Conservation (phyloP, 2,329 filamentous ascomycete genomes). For the Ophiostoma australiae region DNA sequence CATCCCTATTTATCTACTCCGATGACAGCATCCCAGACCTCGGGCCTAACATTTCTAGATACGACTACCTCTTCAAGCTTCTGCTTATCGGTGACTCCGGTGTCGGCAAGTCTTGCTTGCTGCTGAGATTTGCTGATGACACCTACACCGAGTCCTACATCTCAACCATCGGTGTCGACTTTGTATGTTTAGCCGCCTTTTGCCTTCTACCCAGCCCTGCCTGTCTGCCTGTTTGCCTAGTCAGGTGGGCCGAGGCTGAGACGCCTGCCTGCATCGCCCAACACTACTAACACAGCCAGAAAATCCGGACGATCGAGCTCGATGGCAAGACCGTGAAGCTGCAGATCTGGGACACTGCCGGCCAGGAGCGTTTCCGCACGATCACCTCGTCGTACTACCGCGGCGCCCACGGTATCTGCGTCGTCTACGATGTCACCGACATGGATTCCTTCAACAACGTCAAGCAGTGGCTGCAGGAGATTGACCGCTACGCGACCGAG, state of each 20-base stretch:
- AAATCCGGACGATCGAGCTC: constrained; percentile 99
- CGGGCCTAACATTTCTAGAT: constrained; percentile 54
- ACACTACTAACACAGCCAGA: constrained; percentile 50
- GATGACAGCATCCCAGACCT: neutral
- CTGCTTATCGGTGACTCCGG: constrained; percentile 99
- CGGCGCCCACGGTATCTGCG: constrained; percentile 97
- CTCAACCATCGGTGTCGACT: constrained; percentile 98
- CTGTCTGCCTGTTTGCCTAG: neutral
- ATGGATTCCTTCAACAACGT: constrained; percentile 99
- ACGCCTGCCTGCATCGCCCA: neutral
- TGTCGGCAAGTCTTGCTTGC: constrained; percentile 98
- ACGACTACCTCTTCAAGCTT: constrained; percentile 99
- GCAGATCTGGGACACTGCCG: constrained; percentile 99
- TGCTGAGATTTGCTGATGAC: constrained; percentile 96
- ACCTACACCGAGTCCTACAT: constrained; percentile 99
- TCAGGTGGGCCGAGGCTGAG: neutral
- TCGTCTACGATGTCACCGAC: constrained; percentile 99
- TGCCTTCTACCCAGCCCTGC: neutral
- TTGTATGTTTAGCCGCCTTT: constrained; percentile 59
- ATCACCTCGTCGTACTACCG: constrained; percentile 99
- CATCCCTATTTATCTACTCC: neutral
- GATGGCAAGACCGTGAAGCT: constrained; percentile 99
- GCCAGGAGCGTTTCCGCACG: constrained; percentile 98
- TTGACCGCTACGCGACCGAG: constrained; percentile 97
- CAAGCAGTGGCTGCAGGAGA: constrained; percentile 99